Base-by-base conservation (phyloP, 1,284 basidiomycete species). In the Melampsora americana region DNA sequence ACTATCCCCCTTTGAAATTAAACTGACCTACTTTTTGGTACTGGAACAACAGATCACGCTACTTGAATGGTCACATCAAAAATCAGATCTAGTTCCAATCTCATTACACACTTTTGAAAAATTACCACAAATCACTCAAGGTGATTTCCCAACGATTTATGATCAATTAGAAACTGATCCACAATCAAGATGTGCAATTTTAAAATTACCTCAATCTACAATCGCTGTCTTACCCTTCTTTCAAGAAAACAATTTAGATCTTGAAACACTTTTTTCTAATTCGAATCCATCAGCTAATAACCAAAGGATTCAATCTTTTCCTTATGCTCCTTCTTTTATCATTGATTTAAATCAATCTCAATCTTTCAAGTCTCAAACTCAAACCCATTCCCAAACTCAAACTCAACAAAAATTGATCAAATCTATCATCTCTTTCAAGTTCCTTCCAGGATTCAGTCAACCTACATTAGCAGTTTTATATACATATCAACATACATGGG, bases 51-150 rank as follows among this genome's bases (percentile, higher is more conserved):
- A 75, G 92, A 90, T 99, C 82, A 92, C 93, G 0, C 86, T 99
- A 12, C 83, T 99, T n/a, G 96, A 99, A 84, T 99, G 95, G 95
- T 92, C 87, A 28, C 89, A 89, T 69, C 85, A 86, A 20, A 86
- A 87, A 18, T 87, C 90, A 79, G 92, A 94, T 81, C 86, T 99
- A 6, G 86, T 91, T 26, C 95, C 95, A 0, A 90, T 99, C 28
- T 97, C 94, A 6, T 90, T 99, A 77, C 95, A 99, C 82, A 98
- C 96, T 1, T 99, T 96, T 82, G 95, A 99, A 84, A 88, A 95
- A 79, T 90, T 93, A 4, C 89, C 90, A 5, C 93, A 98, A 82
- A 66, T 96, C 83, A 90, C 92, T 80, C 77, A 80, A 80, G 5
- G 75, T 66, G 18, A 78, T 77, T 56, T 75, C 28, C 64, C 72